Percentiles rank a stretch among this genome's conserved stretches.
Evolutionary conservation across 2,329 filamentous ascomycete genomes (phyloP).

Genomic region (Fusarium oligoseptatum): DNA sequence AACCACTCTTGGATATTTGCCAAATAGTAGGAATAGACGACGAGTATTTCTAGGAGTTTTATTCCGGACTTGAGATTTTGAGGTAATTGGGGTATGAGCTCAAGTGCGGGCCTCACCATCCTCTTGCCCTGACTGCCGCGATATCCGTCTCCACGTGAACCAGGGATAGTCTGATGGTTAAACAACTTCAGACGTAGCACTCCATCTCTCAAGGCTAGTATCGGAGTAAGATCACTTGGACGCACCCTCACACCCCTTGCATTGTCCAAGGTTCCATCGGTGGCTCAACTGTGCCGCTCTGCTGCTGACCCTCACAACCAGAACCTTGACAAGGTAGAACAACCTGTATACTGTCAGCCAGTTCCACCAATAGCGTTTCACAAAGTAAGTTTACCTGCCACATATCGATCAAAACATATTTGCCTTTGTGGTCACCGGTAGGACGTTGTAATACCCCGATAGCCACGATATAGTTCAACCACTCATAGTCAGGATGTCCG

Average conservation of each 20-base stretch:
- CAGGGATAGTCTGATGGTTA: too few relatives aligned
- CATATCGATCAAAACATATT: conserved; percentile 45
- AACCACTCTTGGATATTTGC: neutral
- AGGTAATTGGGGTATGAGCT: neutral
- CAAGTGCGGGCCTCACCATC: neutral
- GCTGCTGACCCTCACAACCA: conserved; percentile 7
- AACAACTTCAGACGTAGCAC: neutral
- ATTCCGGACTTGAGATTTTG: neutral
- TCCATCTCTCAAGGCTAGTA: neutral
- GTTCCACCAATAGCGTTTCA: neutral
- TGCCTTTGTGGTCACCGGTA: conserved; percentile 18
- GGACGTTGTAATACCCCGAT: conserved; percentile 37
- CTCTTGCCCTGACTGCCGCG: too few relatives aligned
- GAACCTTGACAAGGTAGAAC: conserved; percentile 22
- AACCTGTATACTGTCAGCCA: conserved; percentile 24
- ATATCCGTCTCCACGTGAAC: too few relatives aligned
- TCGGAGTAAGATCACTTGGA: neutral
- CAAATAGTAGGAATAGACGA: neutral
- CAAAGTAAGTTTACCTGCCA: conserved; percentile 38
- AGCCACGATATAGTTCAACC: conserved; percentile 54
- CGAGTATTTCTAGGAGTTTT: neutral
- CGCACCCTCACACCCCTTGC: neutral
- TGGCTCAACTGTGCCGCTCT: neutral
- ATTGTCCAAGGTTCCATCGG: conserved; percentile 7
- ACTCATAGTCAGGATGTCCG: conserved; percentile 51